Conservation (phyloP, 2,329 filamentous ascomycete genomes). For the Microsporum ferrugineum region DNA sequence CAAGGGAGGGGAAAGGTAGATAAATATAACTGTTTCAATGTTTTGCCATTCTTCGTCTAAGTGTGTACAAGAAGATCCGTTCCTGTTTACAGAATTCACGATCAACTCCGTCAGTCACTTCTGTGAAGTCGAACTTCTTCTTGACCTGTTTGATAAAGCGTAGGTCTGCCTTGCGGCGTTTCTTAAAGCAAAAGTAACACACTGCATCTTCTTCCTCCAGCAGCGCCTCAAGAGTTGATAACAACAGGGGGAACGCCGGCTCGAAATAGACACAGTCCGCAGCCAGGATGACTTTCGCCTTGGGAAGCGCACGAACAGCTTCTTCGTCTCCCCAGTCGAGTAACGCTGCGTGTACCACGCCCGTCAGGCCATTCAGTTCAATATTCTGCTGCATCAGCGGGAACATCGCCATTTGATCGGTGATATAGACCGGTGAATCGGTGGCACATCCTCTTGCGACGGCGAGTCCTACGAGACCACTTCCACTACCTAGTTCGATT, state of each 20-base stretch:
- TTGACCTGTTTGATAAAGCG: conserved; percentile 61
- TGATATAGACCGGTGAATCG: conserved; percentile 56
- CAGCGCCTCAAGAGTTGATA: conserved; percentile 64
- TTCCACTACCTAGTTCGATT: conserved; percentile 83
- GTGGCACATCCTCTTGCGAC: conserved; percentile 47
- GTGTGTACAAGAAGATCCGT: conserved; percentile 30
- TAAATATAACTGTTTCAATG: not conserved
- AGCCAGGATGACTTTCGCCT: conserved; percentile 75
- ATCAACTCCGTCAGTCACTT: conserved; percentile 47
- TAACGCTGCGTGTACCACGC: conserved; percentile 53
- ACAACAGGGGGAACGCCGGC: conserved; percentile 78
- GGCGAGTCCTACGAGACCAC: conserved; percentile 66
- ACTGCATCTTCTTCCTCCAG: conserved; percentile 49
- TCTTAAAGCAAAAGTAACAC: conserved; percentile 92
- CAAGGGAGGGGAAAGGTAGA: not conserved
- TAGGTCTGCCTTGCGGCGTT: conserved; percentile 67
- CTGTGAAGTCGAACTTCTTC: conserved; percentile 53
- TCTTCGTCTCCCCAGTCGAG: conserved; percentile 60
- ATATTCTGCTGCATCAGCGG: conserved; percentile 80
- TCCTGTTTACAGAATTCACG: conserved; percentile 26
- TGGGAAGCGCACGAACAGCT: conserved; percentile 30
- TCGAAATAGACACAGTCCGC: conserved; percentile 98
- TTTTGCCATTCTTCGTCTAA: conserved; percentile 14
- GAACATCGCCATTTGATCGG: conserved; percentile 80
- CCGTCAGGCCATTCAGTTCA: conserved; percentile 59